Percentiles rank a stretch among this genome's conserved stretches.
Evolutionary conservation across 2,329 filamentous ascomycete genomes (phyloP).

Genomic region (Sclerotinia trifoliorum): DNA sequence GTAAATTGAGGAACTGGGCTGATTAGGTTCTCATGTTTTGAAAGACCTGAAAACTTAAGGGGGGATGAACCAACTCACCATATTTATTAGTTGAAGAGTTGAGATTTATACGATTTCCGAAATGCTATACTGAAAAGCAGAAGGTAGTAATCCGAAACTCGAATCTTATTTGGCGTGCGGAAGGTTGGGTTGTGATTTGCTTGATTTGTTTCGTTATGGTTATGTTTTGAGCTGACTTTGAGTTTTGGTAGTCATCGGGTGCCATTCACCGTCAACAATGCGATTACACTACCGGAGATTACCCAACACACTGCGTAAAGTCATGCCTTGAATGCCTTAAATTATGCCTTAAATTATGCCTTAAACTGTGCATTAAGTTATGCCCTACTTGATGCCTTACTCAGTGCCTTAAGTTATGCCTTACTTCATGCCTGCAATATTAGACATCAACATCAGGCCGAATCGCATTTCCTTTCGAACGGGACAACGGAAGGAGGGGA

Average conservation of each 20-base stretch:
- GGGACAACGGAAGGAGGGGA: too few species aligned
- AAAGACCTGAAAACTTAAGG: constrained; percentile 18
- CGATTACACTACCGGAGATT: neutral
- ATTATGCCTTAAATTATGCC: neutral
- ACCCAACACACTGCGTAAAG: neutral
- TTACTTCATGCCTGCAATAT: too few species aligned
- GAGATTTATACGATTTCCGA: neutral
- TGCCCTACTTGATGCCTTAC: neutral
- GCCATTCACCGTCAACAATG: neutral
- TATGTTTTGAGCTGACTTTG: constrained; percentile 5
- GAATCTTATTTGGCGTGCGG: neutral
- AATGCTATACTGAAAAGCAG: neutral
- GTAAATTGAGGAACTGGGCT: constrained; percentile 61
- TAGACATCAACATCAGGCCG: too few species aligned
- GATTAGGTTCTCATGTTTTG: constrained; percentile 46
- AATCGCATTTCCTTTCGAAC: too few species aligned
- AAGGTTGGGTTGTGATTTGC: neutral
- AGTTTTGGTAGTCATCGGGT: constrained; percentile 12
- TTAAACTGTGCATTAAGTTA: neutral
- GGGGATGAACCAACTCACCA: constrained; percentile 43
- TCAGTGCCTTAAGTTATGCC: neutral
- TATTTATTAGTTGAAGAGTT: constrained; percentile 35
- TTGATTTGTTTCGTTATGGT: neutral
- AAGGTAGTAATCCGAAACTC: neutral
- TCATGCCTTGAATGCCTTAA: too few species aligned